Percentiles rank a stretch among this genome's conserved stretches.
Conservation (phyloP, 108 stramenopile species). For the Nitzschia sp. region DNA sequence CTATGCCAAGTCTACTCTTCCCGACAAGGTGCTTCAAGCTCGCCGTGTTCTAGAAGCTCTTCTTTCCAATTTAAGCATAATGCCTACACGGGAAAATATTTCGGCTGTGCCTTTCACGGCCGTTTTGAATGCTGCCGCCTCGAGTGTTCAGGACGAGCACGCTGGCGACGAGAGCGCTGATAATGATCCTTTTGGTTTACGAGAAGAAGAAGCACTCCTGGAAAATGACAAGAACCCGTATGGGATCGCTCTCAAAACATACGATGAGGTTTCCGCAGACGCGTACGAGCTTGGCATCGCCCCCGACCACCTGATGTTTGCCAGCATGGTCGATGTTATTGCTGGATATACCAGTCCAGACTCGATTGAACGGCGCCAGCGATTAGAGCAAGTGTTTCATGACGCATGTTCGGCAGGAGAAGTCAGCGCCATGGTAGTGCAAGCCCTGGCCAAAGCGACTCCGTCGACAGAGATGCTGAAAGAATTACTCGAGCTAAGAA, state of each 20-base stretch:
- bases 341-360: constrained; percentile 28
- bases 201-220: neutral
- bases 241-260: constrained; percentile 44
- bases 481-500: constrained; percentile 16
- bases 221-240: constrained; percentile 38
- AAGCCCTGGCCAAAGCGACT: constrained; percentile 26
- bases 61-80: neutral
- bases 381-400: constrained; percentile 38
- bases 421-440: constrained; percentile 45
- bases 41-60: constrained; percentile 34
- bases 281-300: constrained; percentile 25
- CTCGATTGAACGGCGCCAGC: constrained; percentile 46
- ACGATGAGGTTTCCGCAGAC: constrained; percentile 37
- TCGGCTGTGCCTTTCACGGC: constrained; percentile 41
- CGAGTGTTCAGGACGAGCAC: neutral
- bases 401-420: constrained; percentile 45
- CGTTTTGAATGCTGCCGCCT: constrained; percentile 43
- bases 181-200: neutral
- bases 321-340: constrained; percentile 43
- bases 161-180: neutral
- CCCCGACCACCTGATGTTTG: constrained; percentile 48
- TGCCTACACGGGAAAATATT: constrained; percentile 10
- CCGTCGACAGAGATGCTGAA: constrained; percentile 20
- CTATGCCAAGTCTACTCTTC: constrained; percentile 30
- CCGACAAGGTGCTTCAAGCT: constrained; percentile 29